Evolutionary conservation across 73 alveolate genomes (phyloP).

Genomic region (Tetrahymena borealis): DNA sequence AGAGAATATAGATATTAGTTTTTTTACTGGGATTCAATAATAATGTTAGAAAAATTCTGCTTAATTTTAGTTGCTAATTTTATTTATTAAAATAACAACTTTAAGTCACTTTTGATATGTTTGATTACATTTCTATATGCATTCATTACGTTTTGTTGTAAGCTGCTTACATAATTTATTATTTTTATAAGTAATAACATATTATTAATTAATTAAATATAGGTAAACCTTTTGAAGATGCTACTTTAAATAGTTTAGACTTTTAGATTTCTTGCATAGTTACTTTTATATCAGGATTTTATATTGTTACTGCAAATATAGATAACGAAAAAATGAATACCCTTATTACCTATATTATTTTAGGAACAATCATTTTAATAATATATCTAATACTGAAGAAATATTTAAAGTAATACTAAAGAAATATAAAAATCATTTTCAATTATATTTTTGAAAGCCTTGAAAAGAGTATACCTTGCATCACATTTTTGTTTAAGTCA

Average conservation of each 20-base stretch:
- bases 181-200: too few species aligned
- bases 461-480: too few species aligned
- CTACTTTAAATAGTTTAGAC: not conserved
- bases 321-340: not conserved
- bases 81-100: not conserved
- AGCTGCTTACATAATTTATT: too few species aligned
- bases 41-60: not conserved
- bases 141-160: not conserved
- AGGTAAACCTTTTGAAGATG: not conserved
- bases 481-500: too few species aligned
- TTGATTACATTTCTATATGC: not conserved
- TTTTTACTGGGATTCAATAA: not conserved
- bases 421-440: too few species aligned
- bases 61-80: not conserved
- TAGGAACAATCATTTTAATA: too few species aligned
- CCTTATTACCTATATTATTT: not conserved
- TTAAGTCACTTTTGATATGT: not conserved
- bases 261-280: not conserved
- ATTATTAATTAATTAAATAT: too few species aligned
- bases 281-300: not conserved
- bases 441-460: too few species aligned
- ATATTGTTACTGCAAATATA: not conserved
- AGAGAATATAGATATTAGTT: not conserved
- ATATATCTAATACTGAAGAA: too few species aligned
- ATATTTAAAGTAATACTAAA: too few species aligned